Evolutionary conservation across 2,329 filamentous ascomycete species (phyloP), one percentile per base, ranked within the genome.

Genomic region (Penicillium sp.): DNA sequence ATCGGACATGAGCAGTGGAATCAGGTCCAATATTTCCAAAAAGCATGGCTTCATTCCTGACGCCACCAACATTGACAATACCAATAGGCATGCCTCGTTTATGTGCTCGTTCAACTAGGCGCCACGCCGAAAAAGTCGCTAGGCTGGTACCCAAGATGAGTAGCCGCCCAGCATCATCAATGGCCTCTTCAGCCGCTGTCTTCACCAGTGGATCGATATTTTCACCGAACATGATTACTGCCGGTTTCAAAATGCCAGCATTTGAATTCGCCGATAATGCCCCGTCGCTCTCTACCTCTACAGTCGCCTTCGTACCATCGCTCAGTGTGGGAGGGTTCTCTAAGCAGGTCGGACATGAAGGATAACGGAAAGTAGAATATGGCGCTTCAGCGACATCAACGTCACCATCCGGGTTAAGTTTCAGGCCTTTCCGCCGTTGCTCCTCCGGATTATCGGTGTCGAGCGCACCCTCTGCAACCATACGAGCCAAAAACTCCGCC

Each of bases 151-250:
- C 94, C 17, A 97, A 74, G 9, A 97, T 83, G 23, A 97, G 79
- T 36, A 97, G 75, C 58, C 86, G 85, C 6, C 86, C 86, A 1
- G 91, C 89, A 29, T 83, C 82, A 68, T 97, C 90, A 49, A 97
- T 86, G 13, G 89, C 89, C 29, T 85, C 78, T 70, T 97, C 93
- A 1, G 93, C 93, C 0, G 86, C 86, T 1, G 78, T 74, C 73
- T 96, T 97, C 36, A 93, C 87, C 1, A 77, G 68, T 1, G 77
- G 74, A 0, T 84, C 80, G 49, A 97, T 96, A 59, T 86, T 93
- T 75, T 97, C 94, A 17, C 94, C 94, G 73, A 97, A 97, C 91
- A 97, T 97, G 67, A 93, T 87, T 2, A 99, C 93, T 0, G 90
- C 90, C 4, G 94, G 94, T 71, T 97, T 97, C 55, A 99, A 74